Base-by-base conservation (phyloP, 2,329 filamentous ascomycete genomes). In the Penicillium olsonii region DNA sequence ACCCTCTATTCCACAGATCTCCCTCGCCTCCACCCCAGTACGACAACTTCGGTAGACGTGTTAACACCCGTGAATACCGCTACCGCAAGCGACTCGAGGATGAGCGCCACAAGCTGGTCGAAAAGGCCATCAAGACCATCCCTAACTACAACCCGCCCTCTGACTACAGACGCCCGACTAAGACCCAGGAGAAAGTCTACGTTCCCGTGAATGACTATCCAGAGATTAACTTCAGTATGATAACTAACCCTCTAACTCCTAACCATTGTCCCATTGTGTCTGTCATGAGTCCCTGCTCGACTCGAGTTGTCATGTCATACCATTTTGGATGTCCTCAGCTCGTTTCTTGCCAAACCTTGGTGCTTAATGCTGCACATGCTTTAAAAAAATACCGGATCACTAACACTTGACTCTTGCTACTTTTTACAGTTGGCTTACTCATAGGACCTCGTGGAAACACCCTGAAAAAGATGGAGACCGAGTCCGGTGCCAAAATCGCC, bases 161-260 rank as follows among this genome's bases (percentile, higher is more conserved):
- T 82, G 94, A 99, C 74, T 99, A 99, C 75, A 90, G 94, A 74
- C 90, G 94, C 67, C 94, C 94, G 56, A 97, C 92, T 73, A 99
- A 99, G 88, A 99, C 94, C 71, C 94, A 99, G 78, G 94, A 99
- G 83, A 99, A 99, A 83, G 95, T 99, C 88, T 99, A 99, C 74
- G 94, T 99, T 75, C 94, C 94, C 73, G 94, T 99, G 80, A 99
- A 99, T 84, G 94, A 99, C 77, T 99, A 99, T 75, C 94, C 94
- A 82, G 94, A 99, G 77, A 97, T 99, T 87, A 99, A 99, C 87
- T 99, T 99, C 90, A 99, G 94, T 99, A 96, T 92, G 92, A 92
- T 94, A 92, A 87, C 92, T 96, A 96, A 96, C 90, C 91, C 90
- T 91, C 85, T 86, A 87, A 88, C 85, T 81, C 83, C 85, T 88